Base-by-base conservation (phyloP, 2,329 filamentous ascomycete species). In the Cercospora beticola region DNA sequence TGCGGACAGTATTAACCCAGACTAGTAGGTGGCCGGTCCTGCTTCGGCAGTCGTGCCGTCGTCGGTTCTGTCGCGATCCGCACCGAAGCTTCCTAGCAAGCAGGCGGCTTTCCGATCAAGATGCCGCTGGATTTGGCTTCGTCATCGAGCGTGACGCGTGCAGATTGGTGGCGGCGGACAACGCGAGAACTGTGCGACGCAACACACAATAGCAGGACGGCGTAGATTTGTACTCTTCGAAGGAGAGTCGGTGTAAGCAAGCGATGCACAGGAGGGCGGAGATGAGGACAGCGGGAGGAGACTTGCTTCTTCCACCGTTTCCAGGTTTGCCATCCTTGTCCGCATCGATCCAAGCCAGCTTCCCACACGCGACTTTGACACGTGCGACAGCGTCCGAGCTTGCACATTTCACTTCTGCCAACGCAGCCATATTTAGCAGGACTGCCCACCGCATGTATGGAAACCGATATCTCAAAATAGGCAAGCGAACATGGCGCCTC, bases 401-500 rank as follows among this genome's bases (percentile, higher is more conserved):
- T 21, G 56, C 49, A 36, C 56, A 59, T 16, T 58, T 58, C 54
- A 58, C 54, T 58, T 58, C 26, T 58, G 54, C 28, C 16, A 18
- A 30, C 14, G 14, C 54, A 31, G n/a, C 28, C 56, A 59, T 36
- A 59, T 18, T 36, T 30, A 14, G 10, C 12, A 21, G 28, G 6
- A 21, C 31, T 12, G 28, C 5, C 18, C 12, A 36, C 30, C n/a
- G 9, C n/a, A 16, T 59, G 56, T 9, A 59, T 59, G 56, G 56
- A 21, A 4, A 36, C 2, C 21, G 28, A 59, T 9, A 54, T 18
- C 26, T 30, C 12, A 26, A 3, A 8, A 5, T 52, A 31, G 28
- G 5, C 40, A 40, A 18, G 4, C 49, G 4, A 72, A 56, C 14
- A 79, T 79, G 78, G 75, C 78, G 26, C 76, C 77, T 76, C 69